Conservation (phyloP, 139 green algal genomes). For the Microglena sp. region DNA sequence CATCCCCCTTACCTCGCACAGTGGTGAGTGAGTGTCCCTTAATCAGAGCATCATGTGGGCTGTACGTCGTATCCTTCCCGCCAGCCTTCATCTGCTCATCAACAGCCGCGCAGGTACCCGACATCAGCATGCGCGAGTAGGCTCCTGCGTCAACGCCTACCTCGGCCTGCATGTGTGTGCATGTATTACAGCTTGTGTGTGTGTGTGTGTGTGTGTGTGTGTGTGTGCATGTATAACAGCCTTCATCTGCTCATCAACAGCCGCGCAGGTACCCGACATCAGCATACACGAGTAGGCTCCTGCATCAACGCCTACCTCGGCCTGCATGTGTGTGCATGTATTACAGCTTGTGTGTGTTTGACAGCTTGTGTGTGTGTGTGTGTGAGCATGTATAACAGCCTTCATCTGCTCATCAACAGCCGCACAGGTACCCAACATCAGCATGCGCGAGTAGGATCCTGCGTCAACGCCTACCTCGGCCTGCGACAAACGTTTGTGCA, state of each 20-base stretch:
- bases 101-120: too few relatives aligned
- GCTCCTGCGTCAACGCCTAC: constrained; percentile 51
- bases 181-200: not conserved
- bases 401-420: constrained; percentile 1
- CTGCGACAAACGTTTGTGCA: not conserved
- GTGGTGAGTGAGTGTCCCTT: too few relatives aligned
- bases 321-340: not conserved
- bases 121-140: constrained; percentile 60
- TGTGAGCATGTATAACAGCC: not conserved
- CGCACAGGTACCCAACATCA: constrained; percentile 59
- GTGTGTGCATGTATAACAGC: not conserved
- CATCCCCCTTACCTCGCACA: too few relatives aligned
- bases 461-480: constrained; percentile 37
- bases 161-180: not conserved
- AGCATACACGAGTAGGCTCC: too few relatives aligned
- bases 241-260: too few relatives aligned
- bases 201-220: constrained; percentile 2
- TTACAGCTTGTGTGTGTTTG: not conserved
- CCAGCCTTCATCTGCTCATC: too few relatives aligned
- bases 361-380: not conserved
- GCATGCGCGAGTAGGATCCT: constrained; percentile 62
- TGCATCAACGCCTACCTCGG: not conserved
- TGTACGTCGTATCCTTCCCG: too few relatives aligned
- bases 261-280: not conserved
- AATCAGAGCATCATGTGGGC: too few relatives aligned